Conservation (phyloP, 164 flowering plant genomes). For the Taxillus chinensis region DNA sequence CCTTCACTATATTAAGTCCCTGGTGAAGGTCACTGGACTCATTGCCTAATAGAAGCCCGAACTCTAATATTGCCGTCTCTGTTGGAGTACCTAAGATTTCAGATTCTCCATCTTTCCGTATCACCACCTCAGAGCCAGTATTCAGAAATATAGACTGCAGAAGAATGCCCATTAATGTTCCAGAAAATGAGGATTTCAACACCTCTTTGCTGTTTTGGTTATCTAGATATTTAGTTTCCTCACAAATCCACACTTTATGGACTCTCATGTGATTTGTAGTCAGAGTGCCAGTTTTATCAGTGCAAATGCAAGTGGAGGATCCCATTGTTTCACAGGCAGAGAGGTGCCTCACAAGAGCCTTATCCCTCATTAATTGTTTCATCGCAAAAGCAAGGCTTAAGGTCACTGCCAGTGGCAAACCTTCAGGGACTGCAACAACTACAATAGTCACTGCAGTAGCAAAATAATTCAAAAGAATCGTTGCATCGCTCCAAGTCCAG, state of each 20-base stretch:
- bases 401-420: slow-evolving; percentile 58
- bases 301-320: slow-evolving; percentile 64
- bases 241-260: slow-evolving; percentile 28
- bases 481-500: slow-evolving; percentile 31
- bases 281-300: slow-evolving; percentile 67
- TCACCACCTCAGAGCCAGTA: slow-evolving; percentile 24
- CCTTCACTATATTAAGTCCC: slow-evolving; percentile 16
- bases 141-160: slow-evolving; percentile 27
- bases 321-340: slow-evolving; percentile 86
- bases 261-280: slow-evolving; percentile 56
- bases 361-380: slow-evolving; percentile 50
- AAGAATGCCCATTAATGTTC: slow-evolving; percentile 11
- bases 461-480: slow-evolving; percentile 29
- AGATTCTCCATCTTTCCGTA: slow-evolving; percentile 14
- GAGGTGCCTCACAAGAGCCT: slow-evolving; percentile 52
- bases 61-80: slow-evolving; percentile 23
- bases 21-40: slow-evolving; percentile 6
- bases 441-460: slow-evolving; percentile 49
- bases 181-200: slow-evolving; percentile 16
- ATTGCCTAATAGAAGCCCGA: slow-evolving; percentile 17
- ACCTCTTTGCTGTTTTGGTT: slow-evolving; percentile 3
- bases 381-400: slow-evolving; percentile 58
- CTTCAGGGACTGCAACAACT: slow-evolving; percentile 65
- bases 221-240: slow-evolving; percentile 17
- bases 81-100: slow-evolving; percentile 24